A percentile compares a stretch with the other conserved stretches of the same genome.
Evolutionary conservation across 2,329 filamentous ascomycete genomes (phyloP).

Genomic region (Colletotrichum horii): DNA sequence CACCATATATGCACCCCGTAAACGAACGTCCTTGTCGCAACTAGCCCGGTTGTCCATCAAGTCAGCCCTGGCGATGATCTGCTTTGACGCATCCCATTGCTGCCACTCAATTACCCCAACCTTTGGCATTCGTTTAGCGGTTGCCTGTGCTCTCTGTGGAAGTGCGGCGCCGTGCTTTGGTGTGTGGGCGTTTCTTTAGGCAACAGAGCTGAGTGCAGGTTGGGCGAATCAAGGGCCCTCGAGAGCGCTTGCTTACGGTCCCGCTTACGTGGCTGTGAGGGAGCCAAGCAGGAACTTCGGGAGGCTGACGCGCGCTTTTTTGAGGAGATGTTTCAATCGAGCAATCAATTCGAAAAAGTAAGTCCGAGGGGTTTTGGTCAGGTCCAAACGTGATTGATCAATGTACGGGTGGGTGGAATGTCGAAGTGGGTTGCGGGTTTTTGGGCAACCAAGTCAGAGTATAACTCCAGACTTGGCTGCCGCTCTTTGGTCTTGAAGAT

Average conservation of each 20-base stretch:
- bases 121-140: neutral
- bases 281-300: neutral
- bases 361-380: neutral
- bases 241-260: constrained; percentile 5
- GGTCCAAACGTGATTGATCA: neutral
- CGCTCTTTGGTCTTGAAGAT: neutral
- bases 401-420: neutral
- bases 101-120: neutral
- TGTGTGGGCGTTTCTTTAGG: neutral
- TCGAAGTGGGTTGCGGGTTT: neutral
- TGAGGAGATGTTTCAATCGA: neutral
- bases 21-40: neutral
- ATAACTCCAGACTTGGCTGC: neutral
- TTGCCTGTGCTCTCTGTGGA: neutral
- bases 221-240: neutral
- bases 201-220: constrained; percentile 1
- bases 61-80: neutral
- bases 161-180: neutral
- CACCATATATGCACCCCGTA: neutral
- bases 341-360: neutral
- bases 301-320: neutral
- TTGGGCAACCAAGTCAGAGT: neutral
- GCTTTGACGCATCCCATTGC: neutral
- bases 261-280: constrained; percentile 14
- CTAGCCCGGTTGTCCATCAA: neutral